phyloP scores from a whole-genome alignment of 768 basidiomycete species.

The Xerocomellus dryophilus region DNA sequence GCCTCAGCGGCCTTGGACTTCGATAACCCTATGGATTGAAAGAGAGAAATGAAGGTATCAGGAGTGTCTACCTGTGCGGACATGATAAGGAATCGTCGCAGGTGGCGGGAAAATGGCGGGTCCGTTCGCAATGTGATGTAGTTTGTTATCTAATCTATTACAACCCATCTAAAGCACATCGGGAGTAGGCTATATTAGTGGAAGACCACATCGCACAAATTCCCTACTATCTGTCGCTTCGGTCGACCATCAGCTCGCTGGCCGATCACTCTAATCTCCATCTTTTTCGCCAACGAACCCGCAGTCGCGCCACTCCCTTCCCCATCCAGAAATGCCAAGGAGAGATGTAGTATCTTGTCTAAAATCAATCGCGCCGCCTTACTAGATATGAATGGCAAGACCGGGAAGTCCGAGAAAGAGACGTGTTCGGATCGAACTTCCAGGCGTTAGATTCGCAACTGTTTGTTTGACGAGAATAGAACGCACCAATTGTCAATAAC shows the following conservation, averaged over 20 bases:
- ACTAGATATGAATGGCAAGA: constrained; percentile 20
- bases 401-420: constrained; percentile 31
- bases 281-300: constrained; percentile 15
- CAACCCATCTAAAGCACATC: not conserved
- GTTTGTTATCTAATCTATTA: constrained; percentile 25
- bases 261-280: constrained; percentile 22
- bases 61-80: constrained; percentile 9
- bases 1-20: constrained; percentile 79
- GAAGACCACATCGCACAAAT: constrained; percentile 21
- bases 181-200: constrained; percentile 16
- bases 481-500: constrained; percentile 49
- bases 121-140: not conserved
- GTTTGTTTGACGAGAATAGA: not conserved
- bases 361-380: constrained; percentile 20
- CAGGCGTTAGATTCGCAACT: not conserved
- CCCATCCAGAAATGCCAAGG: constrained; percentile 24
- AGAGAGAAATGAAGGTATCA: constrained; percentile 38
- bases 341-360: constrained; percentile 22
- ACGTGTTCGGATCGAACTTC: constrained; percentile 25
- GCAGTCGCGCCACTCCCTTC: not conserved
- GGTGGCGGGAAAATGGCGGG: not conserved
- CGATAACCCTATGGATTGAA: constrained; percentile 75
- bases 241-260: constrained; percentile 23
- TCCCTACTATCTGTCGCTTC: constrained; percentile 22
- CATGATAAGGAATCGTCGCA: constrained; percentile 11